Percentiles rank a stretch among this genome's conserved stretches.
Conservation (phyloP, 176 grass and related monocot species). For the Bromus sterilis region DNA sequence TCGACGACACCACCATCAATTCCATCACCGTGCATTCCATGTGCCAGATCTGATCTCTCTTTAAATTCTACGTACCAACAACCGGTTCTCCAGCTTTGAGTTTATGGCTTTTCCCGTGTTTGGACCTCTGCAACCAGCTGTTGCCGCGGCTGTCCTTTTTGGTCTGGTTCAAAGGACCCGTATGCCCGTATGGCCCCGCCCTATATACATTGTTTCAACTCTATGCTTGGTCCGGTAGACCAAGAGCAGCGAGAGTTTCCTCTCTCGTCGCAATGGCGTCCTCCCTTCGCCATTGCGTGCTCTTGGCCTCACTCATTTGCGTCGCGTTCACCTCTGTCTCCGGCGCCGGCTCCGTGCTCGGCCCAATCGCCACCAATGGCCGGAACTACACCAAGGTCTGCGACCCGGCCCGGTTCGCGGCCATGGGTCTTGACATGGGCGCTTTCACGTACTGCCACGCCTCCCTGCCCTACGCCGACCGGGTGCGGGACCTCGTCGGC, state of each 20-base stretch:
- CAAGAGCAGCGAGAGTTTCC: conserved; percentile 13
- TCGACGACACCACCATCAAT: neutral
- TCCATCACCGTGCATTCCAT: conserved; percentile 9
- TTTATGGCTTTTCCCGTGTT: neutral
- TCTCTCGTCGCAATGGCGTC: conserved; percentile 31
- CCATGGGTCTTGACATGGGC: conserved; percentile 18
- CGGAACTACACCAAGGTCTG: conserved; percentile 55
- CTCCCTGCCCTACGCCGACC: conserved; percentile 26
- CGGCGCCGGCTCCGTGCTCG: conserved; percentile 14
- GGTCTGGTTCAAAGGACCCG: neutral
- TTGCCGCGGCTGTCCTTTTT: neutral
- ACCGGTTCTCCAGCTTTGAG: conserved; percentile 1
- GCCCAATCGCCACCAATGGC: conserved; percentile 50
- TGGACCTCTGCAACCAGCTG: conserved; percentile 9
- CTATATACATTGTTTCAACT: conserved; percentile 16
- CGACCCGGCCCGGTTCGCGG: conserved; percentile 34
- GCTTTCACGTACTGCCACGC: conserved; percentile 41
- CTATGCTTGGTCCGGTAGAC: neutral
- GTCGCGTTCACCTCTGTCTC: neutral
- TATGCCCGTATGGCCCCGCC: neutral
- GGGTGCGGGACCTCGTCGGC: conserved; percentile 38
- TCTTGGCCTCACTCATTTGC: conserved; percentile 22
- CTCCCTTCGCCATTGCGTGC: neutral
- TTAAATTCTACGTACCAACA: neutral
- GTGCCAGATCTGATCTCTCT: neutral